Evolutionary conservation across 306 rosid genomes (phyloP), one percentile per base, ranked within the genome.

Genomic region (Ormosia semicastrata): DNA sequence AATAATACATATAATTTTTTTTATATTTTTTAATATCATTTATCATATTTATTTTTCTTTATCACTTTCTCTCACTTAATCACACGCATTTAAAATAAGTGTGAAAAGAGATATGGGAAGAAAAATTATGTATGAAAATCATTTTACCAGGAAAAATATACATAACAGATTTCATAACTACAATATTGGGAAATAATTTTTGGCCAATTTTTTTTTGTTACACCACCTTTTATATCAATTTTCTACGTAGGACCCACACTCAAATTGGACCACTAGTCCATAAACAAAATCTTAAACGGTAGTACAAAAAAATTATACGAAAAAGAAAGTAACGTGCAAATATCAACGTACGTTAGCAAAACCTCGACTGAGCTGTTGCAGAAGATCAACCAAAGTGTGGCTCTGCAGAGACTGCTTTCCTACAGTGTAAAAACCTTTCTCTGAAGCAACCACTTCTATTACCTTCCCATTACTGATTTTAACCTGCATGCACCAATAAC

Each of bases 291-390:
- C 53, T 49, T 12, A 13, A 49, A 49, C 4, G 5, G 13, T 49
- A 13, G 24, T 13, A 49, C 12, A 49, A 12, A 4, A 3, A 47
- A 3, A 3, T 3, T 9, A 9, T 10, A 3, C 3, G 4, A 11
- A 10, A 1, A 49, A 12, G 4, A 49, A 13, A 8, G n/a, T 10
- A 11, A 11, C 3, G 54, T 49, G 54, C 54, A 49, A 49, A 49
- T 1, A 49, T 12, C 15, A 12, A 84, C 96, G 17, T 68, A 95
- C 99, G 41, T 92, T 95, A 60, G 95, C 87, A 89, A 95, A 95
- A 70, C 93, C 98, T 86, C 94, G 76, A 88, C 99, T 95, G 58
- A 92, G 93, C 74, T 93, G 99, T 86, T 93, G 95, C 68, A 95
- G 86, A 88, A 95, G 98, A 86, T 95, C 99, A 72, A 95, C 94